These are phyloP conservation scores for Hansenula lynferdii DNA, from an alignment of 1,139 yeast species.

Conservation along the genomic window DNA sequence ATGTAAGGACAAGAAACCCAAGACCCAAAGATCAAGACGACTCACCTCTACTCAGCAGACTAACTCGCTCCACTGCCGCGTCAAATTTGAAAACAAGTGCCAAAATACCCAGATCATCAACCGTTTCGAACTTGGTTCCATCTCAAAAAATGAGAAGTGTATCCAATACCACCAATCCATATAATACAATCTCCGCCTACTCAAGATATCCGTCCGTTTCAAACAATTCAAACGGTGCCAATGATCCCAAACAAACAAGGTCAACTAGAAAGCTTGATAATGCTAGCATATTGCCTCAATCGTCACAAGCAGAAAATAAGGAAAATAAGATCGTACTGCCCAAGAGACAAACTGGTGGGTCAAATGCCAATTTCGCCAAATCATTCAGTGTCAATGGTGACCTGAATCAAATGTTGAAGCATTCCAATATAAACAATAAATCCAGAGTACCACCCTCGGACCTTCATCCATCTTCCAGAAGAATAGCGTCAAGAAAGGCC, in stretches of 20 bases:
- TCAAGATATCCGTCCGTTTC: not conserved
- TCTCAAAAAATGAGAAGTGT: not conserved
- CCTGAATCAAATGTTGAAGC: conserved; percentile 7
- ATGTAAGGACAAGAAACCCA: not conserved
- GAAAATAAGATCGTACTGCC: not conserved
- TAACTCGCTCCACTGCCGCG: conserved; percentile 20
- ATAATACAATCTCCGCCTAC: not conserved
- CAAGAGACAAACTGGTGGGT: not conserved
- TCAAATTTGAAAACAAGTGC: conserved; percentile 10
- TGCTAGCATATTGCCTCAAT: too few relatives aligned
- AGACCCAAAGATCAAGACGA: conserved; percentile 6
- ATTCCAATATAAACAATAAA: not conserved
- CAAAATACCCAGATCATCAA: conserved; percentile 1
- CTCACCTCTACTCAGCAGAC: conserved; percentile 16
- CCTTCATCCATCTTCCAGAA: too few relatives aligned
- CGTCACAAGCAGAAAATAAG: not conserved
- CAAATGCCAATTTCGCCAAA: conserved; percentile 8
- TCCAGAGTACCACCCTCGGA: not conserved
- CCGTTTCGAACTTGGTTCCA: conserved; percentile 1
- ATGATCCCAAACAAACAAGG: not conserved
- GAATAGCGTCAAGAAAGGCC: not conserved
- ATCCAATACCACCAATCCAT: not conserved
- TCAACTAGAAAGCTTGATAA: too few relatives aligned
- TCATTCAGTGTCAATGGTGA: conserved; percentile 16
- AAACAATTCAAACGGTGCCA: not conserved